Conservation (phyloP, 192 early-diverging fungal species). For the Backusella australiensis region DNA sequence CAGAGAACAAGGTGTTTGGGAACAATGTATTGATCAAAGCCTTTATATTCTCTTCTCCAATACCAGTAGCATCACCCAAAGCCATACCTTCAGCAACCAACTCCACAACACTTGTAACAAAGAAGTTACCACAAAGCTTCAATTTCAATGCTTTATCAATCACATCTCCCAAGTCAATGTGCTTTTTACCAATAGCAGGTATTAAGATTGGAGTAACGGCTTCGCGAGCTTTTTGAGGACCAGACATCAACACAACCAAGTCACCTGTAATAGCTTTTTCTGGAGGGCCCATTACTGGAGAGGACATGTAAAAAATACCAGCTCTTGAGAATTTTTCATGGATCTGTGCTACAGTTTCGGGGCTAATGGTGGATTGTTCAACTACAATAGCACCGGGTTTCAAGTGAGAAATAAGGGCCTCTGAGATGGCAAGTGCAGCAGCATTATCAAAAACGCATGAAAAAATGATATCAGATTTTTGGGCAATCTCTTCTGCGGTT, state of each 20-base stretch:
- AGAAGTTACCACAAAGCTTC: slow-evolving; percentile 71
- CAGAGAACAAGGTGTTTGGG: slow-evolving; percentile 40
- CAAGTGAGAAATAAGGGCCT: neutral
- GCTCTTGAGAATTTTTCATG: slow-evolving; percentile 21
- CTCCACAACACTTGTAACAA: slow-evolving; percentile 56
- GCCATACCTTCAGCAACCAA: slow-evolving; percentile 62
- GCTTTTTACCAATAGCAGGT: slow-evolving; percentile 44
- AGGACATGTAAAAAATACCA: slow-evolving; percentile 24
- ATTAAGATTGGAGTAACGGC: slow-evolving; percentile 38
- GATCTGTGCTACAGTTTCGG: slow-evolving; percentile 34
- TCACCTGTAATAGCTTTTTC: slow-evolving; percentile 44
- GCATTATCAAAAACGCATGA: slow-evolving; percentile 60
- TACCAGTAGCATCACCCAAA: slow-evolving; percentile 48
- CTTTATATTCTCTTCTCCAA: slow-evolving; percentile 49
- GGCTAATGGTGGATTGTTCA: slow-evolving; percentile 60
- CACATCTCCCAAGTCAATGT: slow-evolving; percentile 51
- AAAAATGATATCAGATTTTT: slow-evolving; percentile 55
- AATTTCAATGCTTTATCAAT: slow-evolving; percentile 42
- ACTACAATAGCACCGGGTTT: slow-evolving; percentile 47
- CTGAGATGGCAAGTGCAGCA: slow-evolving; percentile 37
- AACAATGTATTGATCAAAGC: slow-evolving; percentile 54
- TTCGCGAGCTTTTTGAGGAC: slow-evolving; percentile 40
- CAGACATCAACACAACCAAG: slow-evolving; percentile 54
- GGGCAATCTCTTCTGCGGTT: slow-evolving; percentile 39
- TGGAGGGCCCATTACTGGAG: slow-evolving; percentile 37